Evolutionary conservation across 202 grass and related monocot species (phyloP).

Genomic region (Setaria viridis): DNA sequence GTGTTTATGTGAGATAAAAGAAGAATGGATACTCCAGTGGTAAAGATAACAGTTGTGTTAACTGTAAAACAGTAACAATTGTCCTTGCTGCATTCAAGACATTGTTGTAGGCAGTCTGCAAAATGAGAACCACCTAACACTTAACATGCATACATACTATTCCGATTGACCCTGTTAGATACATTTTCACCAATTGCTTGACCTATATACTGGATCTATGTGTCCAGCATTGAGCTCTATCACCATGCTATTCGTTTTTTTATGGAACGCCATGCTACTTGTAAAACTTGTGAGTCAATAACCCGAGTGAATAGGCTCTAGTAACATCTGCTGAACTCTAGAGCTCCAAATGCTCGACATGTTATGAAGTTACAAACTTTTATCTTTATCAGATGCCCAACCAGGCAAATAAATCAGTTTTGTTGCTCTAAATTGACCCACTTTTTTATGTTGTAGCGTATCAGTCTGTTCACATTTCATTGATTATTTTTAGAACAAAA

Average conservation of each 20-base stretch:
- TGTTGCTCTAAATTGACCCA: neutral
- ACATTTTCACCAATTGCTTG: neutral
- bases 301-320: neutral
- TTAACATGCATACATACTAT: neutral
- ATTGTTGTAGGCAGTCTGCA: neutral
- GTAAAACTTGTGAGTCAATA: neutral
- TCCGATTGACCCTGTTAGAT: neutral
- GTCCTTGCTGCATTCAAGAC: neutral
- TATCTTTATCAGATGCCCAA: neutral
- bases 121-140: neutral
- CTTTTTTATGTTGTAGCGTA: neutral
- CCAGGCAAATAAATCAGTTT: neutral
- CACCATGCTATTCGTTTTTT: no score
- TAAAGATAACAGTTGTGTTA: neutral
- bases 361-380: neutral
- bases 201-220: neutral
- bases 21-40: neutral
- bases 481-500: slow-evolving; percentile 2
- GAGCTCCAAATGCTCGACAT: neutral
- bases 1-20: neutral
- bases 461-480: neutral
- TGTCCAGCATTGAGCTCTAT: neutral
- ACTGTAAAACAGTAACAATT: neutral
- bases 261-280: no score
- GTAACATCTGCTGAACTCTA: neutral